Evolutionary conservation across 768 basidiomycete species (phyloP), one percentile per base, ranked within the genome.

Genomic region (Rhizopogon salebrosus): DNA sequence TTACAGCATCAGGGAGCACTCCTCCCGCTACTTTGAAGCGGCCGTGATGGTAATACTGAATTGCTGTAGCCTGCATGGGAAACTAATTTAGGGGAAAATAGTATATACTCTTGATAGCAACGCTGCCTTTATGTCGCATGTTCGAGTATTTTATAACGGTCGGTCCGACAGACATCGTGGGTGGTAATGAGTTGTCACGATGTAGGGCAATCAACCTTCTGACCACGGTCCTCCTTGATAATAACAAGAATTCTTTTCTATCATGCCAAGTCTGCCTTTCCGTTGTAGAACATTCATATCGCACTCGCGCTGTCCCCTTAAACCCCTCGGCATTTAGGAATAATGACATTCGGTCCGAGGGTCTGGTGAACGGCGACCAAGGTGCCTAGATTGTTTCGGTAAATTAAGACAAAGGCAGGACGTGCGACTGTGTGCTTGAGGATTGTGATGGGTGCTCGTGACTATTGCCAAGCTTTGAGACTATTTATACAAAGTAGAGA

Each of bases 11-110:
- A 11, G 82, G 79, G 13, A 83, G 62, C 5, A 77, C 63, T 18
- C 82, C 82, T 2, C 82, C 81, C 45, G 73, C 63, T 8, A 82
- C 73, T 20, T 61, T 66, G 60, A 82, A 77, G 27, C 80, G 75
- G 13, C 80, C 80, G 56, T 83, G 82, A 54, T 75, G 76, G 54
- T 80, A 74, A 60, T 74, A 78, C 58, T 76, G 69, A 4, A 72
- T 75, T 14, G 67, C 52, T 36, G 46, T 48, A 54, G 52, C 55
- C 42, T 37, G 60, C 46, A 57, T 62, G 49, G 11, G n/a, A n/a
- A 20, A 9, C 9, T 36, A n/a, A 16, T 5, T 23, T 26, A 24
- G 22, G 37, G 35, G 27, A 6, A 9, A 26, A 5, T 10, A 6
- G 22, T 7, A 26, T 20, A 3, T 13, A n/a, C 8, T 48, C 27